Conservation (phyloP, 495 filamentous ascomycete genomes). For the Annulohypoxylon bovei region DNA sequence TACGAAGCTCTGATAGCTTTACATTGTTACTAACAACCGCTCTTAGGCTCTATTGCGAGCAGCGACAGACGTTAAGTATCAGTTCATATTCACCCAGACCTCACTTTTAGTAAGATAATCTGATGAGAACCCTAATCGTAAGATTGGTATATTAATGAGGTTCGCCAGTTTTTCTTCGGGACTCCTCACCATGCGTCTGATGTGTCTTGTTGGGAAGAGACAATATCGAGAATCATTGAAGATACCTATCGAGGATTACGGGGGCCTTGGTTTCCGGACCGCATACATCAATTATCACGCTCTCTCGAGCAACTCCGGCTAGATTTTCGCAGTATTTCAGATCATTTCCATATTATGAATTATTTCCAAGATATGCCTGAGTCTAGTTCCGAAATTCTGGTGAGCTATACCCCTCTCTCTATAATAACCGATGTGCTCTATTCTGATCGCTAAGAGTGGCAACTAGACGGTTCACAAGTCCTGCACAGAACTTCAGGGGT, state of each 20-base stretch:
- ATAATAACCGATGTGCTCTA: neutral
- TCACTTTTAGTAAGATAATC: constrained; percentile 9
- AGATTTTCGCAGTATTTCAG: constrained; percentile 5
- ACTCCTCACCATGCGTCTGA: constrained; percentile 17
- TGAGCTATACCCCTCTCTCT: neutral
- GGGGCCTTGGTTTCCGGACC: constrained; percentile 17
- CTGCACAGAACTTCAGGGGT: constrained; percentile 13
- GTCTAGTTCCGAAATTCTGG: constrained; percentile 13
- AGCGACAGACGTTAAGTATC: neutral
- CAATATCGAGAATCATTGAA: constrained; percentile 15
- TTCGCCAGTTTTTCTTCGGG: constrained; percentile 12
- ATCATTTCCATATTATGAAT: constrained; percentile 15
- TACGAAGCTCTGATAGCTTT: neutral
- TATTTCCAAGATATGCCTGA: constrained; percentile 16
- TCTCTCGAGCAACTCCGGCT: neutral
- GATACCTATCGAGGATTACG: constrained; percentile 15
- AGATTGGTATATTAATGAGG: neutral
- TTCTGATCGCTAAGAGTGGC: neutral
- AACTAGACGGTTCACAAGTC: constrained; percentile 22
- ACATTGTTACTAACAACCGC: neutral
- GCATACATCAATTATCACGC: constrained; percentile 9
- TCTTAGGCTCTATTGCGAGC: constrained; percentile 13
- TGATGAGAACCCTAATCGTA: neutral
- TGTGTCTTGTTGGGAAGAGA: constrained; percentile 3
- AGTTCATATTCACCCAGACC: neutral